These are phyloP conservation scores for Boletus semigastroideus DNA, from an alignment of 1,284 basidiomycete species.

Conservation along the genomic window DNA sequence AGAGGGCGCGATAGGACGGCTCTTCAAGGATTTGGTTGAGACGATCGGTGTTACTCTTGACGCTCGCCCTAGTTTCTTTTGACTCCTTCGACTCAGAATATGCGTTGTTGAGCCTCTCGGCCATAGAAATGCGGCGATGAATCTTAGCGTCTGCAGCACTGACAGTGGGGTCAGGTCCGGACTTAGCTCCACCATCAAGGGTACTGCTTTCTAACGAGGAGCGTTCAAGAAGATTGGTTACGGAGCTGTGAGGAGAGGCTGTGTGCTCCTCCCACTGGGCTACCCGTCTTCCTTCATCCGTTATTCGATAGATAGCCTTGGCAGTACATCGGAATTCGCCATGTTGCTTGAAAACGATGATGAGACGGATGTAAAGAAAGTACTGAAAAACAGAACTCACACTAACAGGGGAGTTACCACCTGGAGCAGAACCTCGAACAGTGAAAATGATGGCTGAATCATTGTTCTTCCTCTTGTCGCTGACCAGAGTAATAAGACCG, in stretches of 20 bases:
- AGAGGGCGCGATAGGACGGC: conserved; percentile 83
- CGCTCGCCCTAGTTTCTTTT: conserved; percentile 54
- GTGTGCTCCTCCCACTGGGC: conserved; percentile 76
- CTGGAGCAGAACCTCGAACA: conserved; percentile 77
- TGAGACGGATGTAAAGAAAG: conserved; percentile 18
- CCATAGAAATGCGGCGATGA: conserved; percentile 75
- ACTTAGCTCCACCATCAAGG: conserved; percentile 44
- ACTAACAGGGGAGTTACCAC: conserved; percentile 69
- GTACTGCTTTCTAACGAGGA: conserved; percentile 41
- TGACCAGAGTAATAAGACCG: conserved; percentile 84
- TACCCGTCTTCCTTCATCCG: conserved; percentile 83
- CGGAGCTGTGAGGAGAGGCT: conserved; percentile 65
- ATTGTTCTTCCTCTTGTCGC: conserved; percentile 84
- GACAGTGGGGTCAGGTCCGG: conserved; percentile 35
- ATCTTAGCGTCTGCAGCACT: conserved; percentile 61
- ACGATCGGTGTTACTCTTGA: conserved; percentile 90
- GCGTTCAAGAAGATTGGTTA: conserved; percentile 55
- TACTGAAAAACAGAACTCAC: conserved; percentile 43
- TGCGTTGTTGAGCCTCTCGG: conserved; percentile 65
- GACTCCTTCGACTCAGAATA: conserved; percentile 55
- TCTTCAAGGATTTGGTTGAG: conserved; percentile 93
- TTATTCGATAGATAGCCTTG: conserved; percentile 92
- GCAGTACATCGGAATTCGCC: conserved; percentile 95
- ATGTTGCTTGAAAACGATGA: conserved; percentile 55
- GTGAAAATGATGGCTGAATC: conserved; percentile 89